A percentile compares a stretch with the other conserved stretches of the same genome.
These are phyloP conservation scores for Withania somnifera DNA, from an alignment of 305 asterid genomes.

Conservation along the genomic window DNA sequence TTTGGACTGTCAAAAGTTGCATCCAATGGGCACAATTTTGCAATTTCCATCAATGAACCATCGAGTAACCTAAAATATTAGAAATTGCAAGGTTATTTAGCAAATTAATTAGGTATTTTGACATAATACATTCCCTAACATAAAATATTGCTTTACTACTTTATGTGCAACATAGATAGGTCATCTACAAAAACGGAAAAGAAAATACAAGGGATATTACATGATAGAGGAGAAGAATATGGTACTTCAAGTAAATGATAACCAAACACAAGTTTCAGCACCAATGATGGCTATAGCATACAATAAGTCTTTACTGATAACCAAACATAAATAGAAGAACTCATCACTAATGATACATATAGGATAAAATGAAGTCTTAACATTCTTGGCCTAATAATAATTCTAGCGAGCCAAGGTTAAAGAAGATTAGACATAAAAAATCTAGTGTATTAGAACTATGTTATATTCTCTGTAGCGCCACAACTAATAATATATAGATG, in stretches of 20 bases:
- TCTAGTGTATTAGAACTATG: neutral
- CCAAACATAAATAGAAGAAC: neutral
- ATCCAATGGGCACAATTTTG: slow-evolving; percentile 87
- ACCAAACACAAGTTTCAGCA: neutral
- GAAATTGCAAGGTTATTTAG: neutral
- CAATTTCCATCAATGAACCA: slow-evolving; percentile 92
- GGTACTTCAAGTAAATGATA: neutral
- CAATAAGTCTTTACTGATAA: neutral
- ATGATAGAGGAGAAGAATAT: neutral
- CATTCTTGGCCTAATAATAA: neutral
- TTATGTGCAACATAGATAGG: neutral
- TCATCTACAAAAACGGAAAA: neutral
- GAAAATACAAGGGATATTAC: neutral
- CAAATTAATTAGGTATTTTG: neutral
- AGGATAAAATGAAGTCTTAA: neutral
- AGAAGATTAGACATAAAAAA: neutral
- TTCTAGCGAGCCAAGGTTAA: neutral
- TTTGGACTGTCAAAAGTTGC: slow-evolving; percentile 82
- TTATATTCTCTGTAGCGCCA: neutral
- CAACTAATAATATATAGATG: neutral
- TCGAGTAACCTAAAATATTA: slow-evolving; percentile 62
- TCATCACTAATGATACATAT: neutral
- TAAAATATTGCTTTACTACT: neutral
- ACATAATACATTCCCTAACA: neutral
- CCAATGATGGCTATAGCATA: neutral